Conservation (phyloP, 169 alveolate species). For the Cytauxzoon felis region DNA sequence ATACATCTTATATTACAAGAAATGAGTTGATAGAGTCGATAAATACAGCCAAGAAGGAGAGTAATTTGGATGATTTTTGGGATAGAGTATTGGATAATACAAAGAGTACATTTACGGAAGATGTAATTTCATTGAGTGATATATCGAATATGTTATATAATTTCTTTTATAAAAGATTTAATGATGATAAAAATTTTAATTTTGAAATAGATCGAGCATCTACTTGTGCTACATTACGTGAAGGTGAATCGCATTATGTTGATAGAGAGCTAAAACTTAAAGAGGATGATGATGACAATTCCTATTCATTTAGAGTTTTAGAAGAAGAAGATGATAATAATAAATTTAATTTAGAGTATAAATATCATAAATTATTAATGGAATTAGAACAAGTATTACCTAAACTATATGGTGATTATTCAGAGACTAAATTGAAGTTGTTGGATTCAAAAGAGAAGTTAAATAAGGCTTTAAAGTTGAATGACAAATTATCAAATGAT, state of each 20-base stretch:
- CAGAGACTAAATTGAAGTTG: slow-evolving; percentile 36
- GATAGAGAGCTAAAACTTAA: neutral
- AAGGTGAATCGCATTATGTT: neutral
- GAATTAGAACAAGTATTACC: slow-evolving; percentile 45
- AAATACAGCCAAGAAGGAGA: slow-evolving; percentile 15
- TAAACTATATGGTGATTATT: slow-evolving; percentile 20
- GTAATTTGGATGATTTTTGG: slow-evolving; percentile 53
- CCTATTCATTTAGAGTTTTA: neutral
- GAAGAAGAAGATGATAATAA: neutral
- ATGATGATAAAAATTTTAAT: neutral
- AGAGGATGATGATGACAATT: neutral
- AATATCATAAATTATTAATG: slow-evolving; percentile 38
- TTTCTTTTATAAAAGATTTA: slow-evolving; percentile 31
- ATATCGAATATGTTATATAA: slow-evolving; percentile 50
- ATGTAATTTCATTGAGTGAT: neutral
- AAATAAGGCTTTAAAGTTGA: slow-evolving; percentile 16
- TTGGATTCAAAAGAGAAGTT: slow-evolving; percentile 19
- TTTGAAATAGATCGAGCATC: slow-evolving; percentile 5
- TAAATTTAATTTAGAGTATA: slow-evolving; percentile 13
- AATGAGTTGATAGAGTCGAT: slow-evolving; percentile 27
- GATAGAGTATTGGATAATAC: slow-evolving; percentile 42
- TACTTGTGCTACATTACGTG: slow-evolving; percentile 20
- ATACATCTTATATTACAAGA: slow-evolving; percentile 7
- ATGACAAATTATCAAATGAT: slow-evolving; percentile 21
- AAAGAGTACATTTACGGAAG: slow-evolving; percentile 3